Conservation (phyloP, 768 basidiomycete species). For the Pleurotus eryngii region DNA sequence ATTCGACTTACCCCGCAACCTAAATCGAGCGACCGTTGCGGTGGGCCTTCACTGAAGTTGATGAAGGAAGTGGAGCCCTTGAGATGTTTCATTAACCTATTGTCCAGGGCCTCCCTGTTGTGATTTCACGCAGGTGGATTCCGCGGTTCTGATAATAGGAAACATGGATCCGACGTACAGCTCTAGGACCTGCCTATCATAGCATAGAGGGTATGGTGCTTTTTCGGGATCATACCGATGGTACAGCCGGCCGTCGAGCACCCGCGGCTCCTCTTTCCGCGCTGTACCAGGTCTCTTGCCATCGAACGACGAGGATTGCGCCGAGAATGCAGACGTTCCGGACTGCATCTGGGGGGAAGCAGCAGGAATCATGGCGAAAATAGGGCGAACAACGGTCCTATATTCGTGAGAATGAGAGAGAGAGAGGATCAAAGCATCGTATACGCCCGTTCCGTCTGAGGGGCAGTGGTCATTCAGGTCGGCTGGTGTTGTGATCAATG, state of each 20-base stretch:
- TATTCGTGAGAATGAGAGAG: slow-evolving; percentile 10
- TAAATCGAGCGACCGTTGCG: slow-evolving; percentile 58
- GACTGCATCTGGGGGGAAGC: slow-evolving; percentile 16
- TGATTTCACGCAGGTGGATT: neutral
- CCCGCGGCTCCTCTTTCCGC: slow-evolving; percentile 39
- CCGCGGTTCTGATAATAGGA: neutral
- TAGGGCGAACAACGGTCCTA: slow-evolving; percentile 14
- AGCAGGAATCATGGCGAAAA: slow-evolving; percentile 14
- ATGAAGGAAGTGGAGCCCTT: slow-evolving; percentile 58
- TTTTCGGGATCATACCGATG: slow-evolving; percentile 72
- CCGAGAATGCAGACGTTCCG: slow-evolving; percentile 18
- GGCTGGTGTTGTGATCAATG: neutral
- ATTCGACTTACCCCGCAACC: slow-evolving; percentile 64
- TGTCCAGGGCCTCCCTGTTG: slow-evolving; percentile 53
- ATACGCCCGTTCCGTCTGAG: neutral
- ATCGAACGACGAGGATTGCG: slow-evolving; percentile 25
- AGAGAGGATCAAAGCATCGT: slow-evolving; percentile 7
- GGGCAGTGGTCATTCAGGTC: neutral
- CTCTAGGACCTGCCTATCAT: slow-evolving; percentile 64
- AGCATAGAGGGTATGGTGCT: slow-evolving; percentile 76
- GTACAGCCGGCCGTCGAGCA: slow-evolving; percentile 50
- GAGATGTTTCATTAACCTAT: slow-evolving; percentile 44
- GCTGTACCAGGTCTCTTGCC: slow-evolving; percentile 31
- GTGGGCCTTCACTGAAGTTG: slow-evolving; percentile 47
- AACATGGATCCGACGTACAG: slow-evolving; percentile 42